Evolutionary conservation across 768 basidiomycete genomes (phyloP), one percentile per base, ranked within the genome.

Genomic region (Boletus pseudo-olivaceus): DNA sequence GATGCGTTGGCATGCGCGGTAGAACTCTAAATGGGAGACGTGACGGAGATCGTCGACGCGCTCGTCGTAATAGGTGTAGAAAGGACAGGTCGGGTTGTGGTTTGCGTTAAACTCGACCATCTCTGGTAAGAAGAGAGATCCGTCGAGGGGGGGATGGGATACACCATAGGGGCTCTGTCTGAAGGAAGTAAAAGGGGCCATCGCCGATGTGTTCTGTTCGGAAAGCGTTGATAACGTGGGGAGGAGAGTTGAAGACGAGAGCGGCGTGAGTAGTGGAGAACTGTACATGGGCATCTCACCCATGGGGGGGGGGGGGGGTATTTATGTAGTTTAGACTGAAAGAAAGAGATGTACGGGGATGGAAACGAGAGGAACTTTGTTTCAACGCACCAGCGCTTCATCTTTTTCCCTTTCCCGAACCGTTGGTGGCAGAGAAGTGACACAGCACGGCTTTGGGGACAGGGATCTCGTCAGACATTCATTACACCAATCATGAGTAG

Each of bases 21-120:
- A 72, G 57, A 79, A 81, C 49, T 81, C 77, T 8, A 76, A 51
- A 47, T 72, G 71, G 6, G 73, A 68, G 29, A 81, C 70, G 29
- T 58, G 51, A 7, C 65, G 64, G 12, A 69, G 54, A 2, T 12
- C 39, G 5, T 64, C 43, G 23, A 29, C 53, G 1, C 52, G 51
- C 30, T 55, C 60, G 32, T 69, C 67, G 10, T 65, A 45, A 39
- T 69, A 79, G 10, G 64, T 57, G 42, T 63, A 78, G 11, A 72
- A 56, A 2, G 72, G 61, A 7, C 56, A 59, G 4, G 62, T 49
- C 0, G 76, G 64, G 49, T 76, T 76, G 46, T 72, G 61, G 34
- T 65, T 51, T n/a, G 61, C 66, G 51, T 77, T 61, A 3, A 46
- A 45, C 68, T 69, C 46, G 39, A 45, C n/a, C 49, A 61, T 57